Base-by-base conservation (phyloP, 768 basidiomycete genomes). In the Boletus tylopilopsis region DNA sequence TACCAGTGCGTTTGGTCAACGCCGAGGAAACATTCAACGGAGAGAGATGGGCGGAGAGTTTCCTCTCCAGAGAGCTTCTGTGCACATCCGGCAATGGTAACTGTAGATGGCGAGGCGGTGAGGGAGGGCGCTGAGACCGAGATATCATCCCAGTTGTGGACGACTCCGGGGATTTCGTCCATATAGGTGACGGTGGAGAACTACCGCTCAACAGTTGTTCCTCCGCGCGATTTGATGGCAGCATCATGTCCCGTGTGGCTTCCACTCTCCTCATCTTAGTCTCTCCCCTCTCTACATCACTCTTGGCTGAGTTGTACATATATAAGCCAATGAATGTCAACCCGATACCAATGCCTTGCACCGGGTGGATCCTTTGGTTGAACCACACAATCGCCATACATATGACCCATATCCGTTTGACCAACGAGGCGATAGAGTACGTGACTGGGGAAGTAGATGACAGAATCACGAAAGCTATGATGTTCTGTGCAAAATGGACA, bases 381-480 rank as follows among this genome's bases (percentile, higher is more conserved):
- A 97, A 98, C 95, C 95, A 99, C 43, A 94, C 75, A 64, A 99
- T 90, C 18, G 96, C 96, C 60, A 97, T 88, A 73, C 93, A 94
- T 63, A 99, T 99, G 61, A 99, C 96, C 39, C 85, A 93, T 47
- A 99, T 94, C 22, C 96, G 92, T 70, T 99, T 99, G 73, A 97
- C 83, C 62, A 99, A 82, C 4, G 93, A 96, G 3, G 96, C 96
- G 67, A 99, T 98, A 45, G 92, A 95, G 71, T 99, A 99, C 1
- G 96, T 98, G 58, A 99, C 96, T 18, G 96, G 95, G 11, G 95
- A 97, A 3, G 93, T 95, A 24, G 90, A 91, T 2, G 95, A 85
- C 41, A 99, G 82, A 62, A 99, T 91, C 65, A 94, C 79, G 73
- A 99, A 99, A 25, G 96, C 96, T 60, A 98, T 90, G 63, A 98